Percentiles rank a stretch among this genome's conserved stretches.
Conservation (phyloP, 176 grass and related monocot species). For the Elymus sibiricus region DNA sequence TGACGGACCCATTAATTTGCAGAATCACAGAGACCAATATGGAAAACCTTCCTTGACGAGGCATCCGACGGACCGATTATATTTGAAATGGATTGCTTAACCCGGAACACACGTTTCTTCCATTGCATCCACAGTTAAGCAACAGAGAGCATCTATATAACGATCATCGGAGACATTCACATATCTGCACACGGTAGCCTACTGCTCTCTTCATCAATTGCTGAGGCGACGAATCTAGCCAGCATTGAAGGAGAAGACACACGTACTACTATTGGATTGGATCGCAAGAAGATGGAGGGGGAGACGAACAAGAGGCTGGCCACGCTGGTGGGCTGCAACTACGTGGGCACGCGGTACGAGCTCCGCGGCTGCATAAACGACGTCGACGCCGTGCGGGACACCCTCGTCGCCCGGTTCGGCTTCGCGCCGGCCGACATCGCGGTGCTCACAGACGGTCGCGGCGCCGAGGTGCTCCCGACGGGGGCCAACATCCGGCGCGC, state of each 20-base stretch:
- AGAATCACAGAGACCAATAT: too few species aligned
- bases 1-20: too few species aligned
- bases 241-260: too few species aligned
- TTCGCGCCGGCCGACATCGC: constrained; percentile 45
- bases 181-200: not conserved
- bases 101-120: constrained; percentile 3
- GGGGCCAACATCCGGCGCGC: constrained; percentile 57
- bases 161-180: not conserved
- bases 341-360: constrained; percentile 47
- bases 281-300: not conserved
- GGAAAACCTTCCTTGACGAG: too few species aligned
- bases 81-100: constrained; percentile 16
- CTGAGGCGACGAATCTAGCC: not conserved
- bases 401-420: constrained; percentile 50
- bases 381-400: constrained; percentile 53
- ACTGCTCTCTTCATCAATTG: not conserved
- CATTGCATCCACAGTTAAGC: constrained; percentile 11
- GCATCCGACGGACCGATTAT: too few species aligned
- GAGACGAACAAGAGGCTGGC: constrained; percentile 43
- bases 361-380: constrained; percentile 94
- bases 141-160: not conserved
- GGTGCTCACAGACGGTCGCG: constrained; percentile 46
- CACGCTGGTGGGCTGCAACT: constrained; percentile 85
- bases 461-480: constrained; percentile 38
- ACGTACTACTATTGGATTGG: too few species aligned